phyloP scores from a whole-genome alignment of 108 stramenopile species.

The Bacterosira constricta region DNA sequence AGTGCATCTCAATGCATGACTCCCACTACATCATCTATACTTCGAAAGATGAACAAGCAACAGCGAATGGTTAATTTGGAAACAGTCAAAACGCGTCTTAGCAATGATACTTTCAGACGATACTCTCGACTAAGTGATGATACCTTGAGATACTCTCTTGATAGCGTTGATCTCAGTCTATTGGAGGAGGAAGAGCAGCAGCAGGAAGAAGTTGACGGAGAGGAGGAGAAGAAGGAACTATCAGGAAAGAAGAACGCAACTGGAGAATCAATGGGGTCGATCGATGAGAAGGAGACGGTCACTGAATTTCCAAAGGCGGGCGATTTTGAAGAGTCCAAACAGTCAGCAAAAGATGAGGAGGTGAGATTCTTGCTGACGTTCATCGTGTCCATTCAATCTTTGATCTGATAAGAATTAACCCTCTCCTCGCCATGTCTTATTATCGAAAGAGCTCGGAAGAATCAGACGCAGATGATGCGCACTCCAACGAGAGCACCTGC shows the following conservation, averaged over 20 bases:
- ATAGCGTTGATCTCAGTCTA: not conserved
- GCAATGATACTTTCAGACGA: too few species aligned
- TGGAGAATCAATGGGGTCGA: not conserved
- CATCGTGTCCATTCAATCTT: not conserved
- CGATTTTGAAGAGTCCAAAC: too few species aligned
- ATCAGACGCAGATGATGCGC: not conserved
- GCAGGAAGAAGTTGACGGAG: too few species aligned
- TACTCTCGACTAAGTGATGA: too few species aligned
- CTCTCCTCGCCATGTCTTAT: not conserved
- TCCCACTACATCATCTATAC: too few species aligned
- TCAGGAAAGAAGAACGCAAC: too few species aligned
- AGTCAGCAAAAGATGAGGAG: not conserved
- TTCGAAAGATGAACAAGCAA: too few species aligned
- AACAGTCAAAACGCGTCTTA: not conserved
- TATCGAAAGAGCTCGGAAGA: not conserved
- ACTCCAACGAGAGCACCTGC: too few species aligned
- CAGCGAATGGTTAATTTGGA: too few species aligned
- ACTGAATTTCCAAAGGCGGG: too few species aligned
- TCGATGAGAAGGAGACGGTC: too few species aligned
- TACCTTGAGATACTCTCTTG: not conserved
- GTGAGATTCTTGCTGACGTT: not conserved
- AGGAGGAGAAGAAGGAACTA: not conserved
- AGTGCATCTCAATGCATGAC: conserved; percentile 90
- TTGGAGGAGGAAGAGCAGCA: not conserved
- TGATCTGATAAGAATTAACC: not conserved